A percentile compares a stretch with the other conserved stretches of the same genome.
Evolutionary conservation across 1,284 basidiomycete species (phyloP).

Genomic region (Apiotrichum domesticum): DNA sequence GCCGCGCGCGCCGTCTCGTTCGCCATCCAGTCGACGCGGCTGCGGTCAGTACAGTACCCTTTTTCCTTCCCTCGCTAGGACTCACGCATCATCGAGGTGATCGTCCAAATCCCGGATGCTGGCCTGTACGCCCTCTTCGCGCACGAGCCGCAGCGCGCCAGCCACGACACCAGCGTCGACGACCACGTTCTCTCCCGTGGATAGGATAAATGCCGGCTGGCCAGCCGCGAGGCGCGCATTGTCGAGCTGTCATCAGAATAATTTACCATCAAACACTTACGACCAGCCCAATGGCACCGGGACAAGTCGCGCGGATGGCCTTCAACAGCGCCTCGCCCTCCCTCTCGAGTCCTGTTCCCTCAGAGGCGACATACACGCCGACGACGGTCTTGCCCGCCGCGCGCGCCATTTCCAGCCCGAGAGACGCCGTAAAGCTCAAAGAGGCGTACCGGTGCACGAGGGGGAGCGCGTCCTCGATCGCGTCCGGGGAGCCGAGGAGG

Average conservation of each 20-base stretch:
- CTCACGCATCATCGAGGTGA: conserved; percentile 44
- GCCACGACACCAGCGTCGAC: conserved; percentile 16
- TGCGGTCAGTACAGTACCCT: not conserved
- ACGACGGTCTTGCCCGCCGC: conserved; percentile 19
- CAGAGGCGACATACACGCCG: conserved; percentile 43
- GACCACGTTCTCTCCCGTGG: not conserved
- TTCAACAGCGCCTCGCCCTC: conserved; percentile 23
- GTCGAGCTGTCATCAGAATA: conserved; percentile 28
- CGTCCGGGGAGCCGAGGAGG: conserved; percentile 27
- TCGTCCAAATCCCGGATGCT: conserved; percentile 44
- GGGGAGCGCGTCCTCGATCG: conserved; percentile 39
- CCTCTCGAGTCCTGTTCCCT: conserved; percentile 11
- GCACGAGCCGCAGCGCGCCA: conserved; percentile 24
- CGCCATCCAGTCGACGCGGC: conserved; percentile 7
- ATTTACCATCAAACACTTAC: conserved; percentile 21
- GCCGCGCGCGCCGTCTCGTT: conserved; percentile 1
- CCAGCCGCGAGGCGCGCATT: conserved; percentile 29
- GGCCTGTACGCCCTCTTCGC: conserved; percentile 23
- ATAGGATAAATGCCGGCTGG: conserved; percentile 26
- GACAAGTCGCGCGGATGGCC: conserved; percentile 10
- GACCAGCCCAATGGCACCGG: conserved; percentile 24
- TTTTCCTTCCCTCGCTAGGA: not conserved
- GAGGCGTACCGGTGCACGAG: conserved; percentile 45
- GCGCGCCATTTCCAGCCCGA: conserved; percentile 38
- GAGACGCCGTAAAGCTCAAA: conserved; percentile 40